Base-by-base conservation (phyloP, 106 monocot species). In the Gastrodia elata region DNA sequence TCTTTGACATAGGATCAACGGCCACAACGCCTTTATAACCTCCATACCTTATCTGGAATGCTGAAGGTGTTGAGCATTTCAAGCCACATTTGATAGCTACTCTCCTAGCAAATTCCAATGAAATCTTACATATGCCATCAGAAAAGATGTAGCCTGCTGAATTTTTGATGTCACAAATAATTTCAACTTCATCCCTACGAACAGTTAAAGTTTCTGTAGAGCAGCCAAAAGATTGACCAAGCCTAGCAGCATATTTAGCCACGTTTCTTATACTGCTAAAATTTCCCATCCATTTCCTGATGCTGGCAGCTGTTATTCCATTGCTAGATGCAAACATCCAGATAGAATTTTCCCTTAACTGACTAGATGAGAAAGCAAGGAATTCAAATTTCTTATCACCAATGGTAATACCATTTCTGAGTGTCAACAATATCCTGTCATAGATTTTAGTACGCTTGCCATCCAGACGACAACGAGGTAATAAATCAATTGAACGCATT, bases 11-110 rank as follows among this genome's bases (percentile, higher is more conserved):
- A n/a, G 86, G 92, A 73, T 92, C 87, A 6, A 92, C 73, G 70
- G 96, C 92, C 0, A 96, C 96, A 64, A 96, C 90, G 39, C 96
- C 96, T 78, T 96, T 96, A 39, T 86, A 92, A 8, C 96, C 96
- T 30, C 87, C 87, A 76, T 88, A 96, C 34, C 96, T 82, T 18
- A 96, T 92, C 44, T 92, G 92, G 74, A 88, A 96, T 36, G 89
- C 96, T 8, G 96, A 92, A 18, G 94, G 87, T 37, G 77, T 84
- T n/a, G 74, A 79, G 65, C 74, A 71, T 76, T 73, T 81, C 46
- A 90, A 75, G 3, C 82, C 77, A 65, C 85, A 90, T 57, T 96
- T 96, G 8, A 36, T 67, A 1, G 92, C 84, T 34, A 96, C 96
- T 77, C 52, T 80, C 79, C 26, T 80, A 16, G 96, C 92, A 80